Base-by-base conservation (phyloP, 495 filamentous ascomycete genomes). In the Lichina pygmaea region DNA sequence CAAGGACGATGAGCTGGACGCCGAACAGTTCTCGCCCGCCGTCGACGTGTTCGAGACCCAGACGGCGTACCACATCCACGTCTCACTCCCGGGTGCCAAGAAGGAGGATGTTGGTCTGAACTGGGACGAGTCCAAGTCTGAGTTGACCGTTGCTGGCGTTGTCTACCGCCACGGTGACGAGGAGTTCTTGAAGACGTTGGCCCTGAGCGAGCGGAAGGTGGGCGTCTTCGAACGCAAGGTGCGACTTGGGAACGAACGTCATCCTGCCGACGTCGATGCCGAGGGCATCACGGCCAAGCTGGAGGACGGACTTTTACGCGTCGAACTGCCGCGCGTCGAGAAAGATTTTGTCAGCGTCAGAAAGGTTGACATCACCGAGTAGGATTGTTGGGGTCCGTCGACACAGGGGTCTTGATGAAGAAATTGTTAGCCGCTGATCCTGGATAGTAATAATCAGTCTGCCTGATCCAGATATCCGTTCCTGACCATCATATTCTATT, bases 101-200 rank as follows among this genome's bases (percentile, higher is more conserved):
- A 84, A 81, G 54, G 67, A 78, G 49, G 79, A 91, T 54, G 62
- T 86, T 12, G 76, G 66, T 42, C 71, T 91, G 34, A 73, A 73
- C 56, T 91, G 74, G 62, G 75, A 86, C 52, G 63, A 69, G 3
- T 72, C 81, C 7, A 71, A 74, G 54, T 66, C 62, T 15, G 64
- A 68, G 40, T 57, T 91, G 39, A 67, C 63, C 46, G 60, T 91
- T 43, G 67, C 71, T 0, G 82, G 82, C 13, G 72, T 85, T 6
- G 65, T 82, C 24, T 66, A 82, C 52, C 66, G 78, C 2, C 73
- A 70, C 8, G 78, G 77, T 2, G 72, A 75, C 49, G 81, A 86
- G 55, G 71, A 73, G 45, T 68, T 83, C 54, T 57, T 85, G 55
- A 70, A 72, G 54, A 66, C 66, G 6, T 57, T 89, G 37, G 70